Evolutionary conservation across 225 moss, liverwort and hornwort species (phyloP).

Genomic region (Bryoerythrophyllum caledonicum): DNA sequence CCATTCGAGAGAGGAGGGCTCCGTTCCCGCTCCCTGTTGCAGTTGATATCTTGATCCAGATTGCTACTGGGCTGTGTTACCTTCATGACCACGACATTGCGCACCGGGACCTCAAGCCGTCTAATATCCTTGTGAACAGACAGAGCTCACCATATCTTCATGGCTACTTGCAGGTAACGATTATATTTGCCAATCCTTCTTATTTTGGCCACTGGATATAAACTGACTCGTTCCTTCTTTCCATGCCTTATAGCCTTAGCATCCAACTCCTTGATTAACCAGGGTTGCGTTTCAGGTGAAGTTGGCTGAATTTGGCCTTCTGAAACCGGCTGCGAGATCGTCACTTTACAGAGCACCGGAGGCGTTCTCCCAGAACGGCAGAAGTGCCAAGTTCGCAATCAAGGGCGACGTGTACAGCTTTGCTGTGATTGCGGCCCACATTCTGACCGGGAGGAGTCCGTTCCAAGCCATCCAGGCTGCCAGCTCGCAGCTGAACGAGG

Average conservation of each 20-base stretch:
- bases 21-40: conserved; percentile 34
- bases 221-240: too few species aligned
- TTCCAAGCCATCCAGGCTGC: conserved; percentile 22
- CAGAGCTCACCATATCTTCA: conserved; percentile 7
- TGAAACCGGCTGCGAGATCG: conserved; percentile 20
- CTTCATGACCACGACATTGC: conserved; percentile 41
- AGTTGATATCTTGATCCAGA: conserved; percentile 46
- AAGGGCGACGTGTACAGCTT: conserved; percentile 53
- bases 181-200: too few species aligned
- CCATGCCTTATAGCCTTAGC: too few species aligned
- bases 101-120: conserved; percentile 39
- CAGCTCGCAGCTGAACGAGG: conserved; percentile 12
- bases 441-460: conserved; percentile 30
- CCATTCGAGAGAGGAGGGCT: conserved; percentile 19
- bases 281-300: conserved; percentile 9
- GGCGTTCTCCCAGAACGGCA: conserved; percentile 29
- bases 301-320: conserved; percentile 41
- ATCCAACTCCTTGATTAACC: too few species aligned
- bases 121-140: conserved; percentile 27
- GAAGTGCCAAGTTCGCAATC: conserved; percentile 7
- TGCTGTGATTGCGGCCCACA: conserved; percentile 29
- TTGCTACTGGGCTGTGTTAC: conserved; percentile 49
- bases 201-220: too few species aligned
- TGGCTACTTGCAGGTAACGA: conserved; percentile 27
- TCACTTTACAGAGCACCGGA: conserved; percentile 40